Conservation (phyloP, 805 yeast genomes). For the Hanseniaspora clermontiae region DNA sequence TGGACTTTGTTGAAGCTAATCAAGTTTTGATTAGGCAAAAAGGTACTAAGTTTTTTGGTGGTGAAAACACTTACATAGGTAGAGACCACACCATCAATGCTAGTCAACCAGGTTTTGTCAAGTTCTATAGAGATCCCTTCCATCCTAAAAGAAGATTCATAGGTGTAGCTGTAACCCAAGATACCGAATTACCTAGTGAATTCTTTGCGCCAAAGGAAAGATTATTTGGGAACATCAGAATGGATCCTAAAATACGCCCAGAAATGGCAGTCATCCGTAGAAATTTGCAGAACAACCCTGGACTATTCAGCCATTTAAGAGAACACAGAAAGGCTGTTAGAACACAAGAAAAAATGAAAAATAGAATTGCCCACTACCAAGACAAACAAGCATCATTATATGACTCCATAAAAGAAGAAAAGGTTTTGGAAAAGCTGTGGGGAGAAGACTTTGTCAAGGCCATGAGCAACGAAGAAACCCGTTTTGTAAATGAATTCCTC, state of each 20-base stretch:
- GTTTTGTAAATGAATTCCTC: conserved; percentile 12
- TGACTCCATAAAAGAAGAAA: conserved; percentile 67
- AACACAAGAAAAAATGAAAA: conserved; percentile 69
- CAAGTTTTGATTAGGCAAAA: conserved; percentile 86
- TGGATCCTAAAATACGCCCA: conserved; percentile 11
- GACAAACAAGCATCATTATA: conserved; percentile 84
- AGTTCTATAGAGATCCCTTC: conserved; percentile 88
- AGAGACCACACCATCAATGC: conserved; percentile 89
- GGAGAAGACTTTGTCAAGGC: not conserved
- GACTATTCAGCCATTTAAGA: not conserved
- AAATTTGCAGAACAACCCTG: too few relatives aligned
- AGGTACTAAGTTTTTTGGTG: conserved; percentile 90
- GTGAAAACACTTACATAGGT: conserved; percentile 82
- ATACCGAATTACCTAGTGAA: conserved; percentile 62
- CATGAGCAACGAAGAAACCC: not conserved
- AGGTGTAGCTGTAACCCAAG: conserved; percentile 66
- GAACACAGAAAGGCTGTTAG: conserved; percentile 36
- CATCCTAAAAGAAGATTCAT: conserved; percentile 85
- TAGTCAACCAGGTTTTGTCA: conserved; percentile 80
- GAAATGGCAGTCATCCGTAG: not conserved
- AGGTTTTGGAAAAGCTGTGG: conserved; percentile 31
- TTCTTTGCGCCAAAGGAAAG: conserved; percentile 84
- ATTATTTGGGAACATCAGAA: conserved; percentile 56
- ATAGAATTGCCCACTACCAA: conserved; percentile 87
- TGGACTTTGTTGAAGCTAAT: conserved; percentile 59